A percentile compares a stretch with the other conserved stretches of the same genome.
These are phyloP conservation scores for Phytophthora pisi DNA, from an alignment of 352 stramenopile genomes.

Conservation along the genomic window DNA sequence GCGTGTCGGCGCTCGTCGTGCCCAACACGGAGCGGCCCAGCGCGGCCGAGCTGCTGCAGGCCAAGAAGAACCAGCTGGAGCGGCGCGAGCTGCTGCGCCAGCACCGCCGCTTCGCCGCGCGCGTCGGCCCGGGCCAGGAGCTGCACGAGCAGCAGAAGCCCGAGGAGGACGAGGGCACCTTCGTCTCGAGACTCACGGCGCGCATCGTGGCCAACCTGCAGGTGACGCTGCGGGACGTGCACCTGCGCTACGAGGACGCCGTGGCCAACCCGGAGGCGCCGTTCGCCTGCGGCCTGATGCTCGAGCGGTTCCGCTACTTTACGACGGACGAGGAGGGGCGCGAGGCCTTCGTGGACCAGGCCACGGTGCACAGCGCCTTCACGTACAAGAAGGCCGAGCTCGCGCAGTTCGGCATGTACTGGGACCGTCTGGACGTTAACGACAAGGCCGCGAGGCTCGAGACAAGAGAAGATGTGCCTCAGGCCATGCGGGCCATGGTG, in stretches of 20 bases:
- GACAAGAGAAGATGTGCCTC: conserved; percentile 33
- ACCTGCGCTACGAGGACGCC: conserved; percentile 80
- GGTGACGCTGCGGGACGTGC: conserved; percentile 73
- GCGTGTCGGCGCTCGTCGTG: conserved; percentile 69
- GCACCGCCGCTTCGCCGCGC: conserved; percentile 63
- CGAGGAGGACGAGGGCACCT: conserved; percentile 76
- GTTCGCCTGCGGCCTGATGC: conserved; percentile 77
- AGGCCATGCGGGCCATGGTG: conserved; percentile 62
- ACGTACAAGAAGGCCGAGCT: conserved; percentile 71
- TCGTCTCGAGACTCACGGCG: conserved; percentile 74
- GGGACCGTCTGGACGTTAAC: conserved; percentile 55
- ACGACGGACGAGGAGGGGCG: conserved; percentile 72
- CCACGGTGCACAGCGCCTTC: conserved; percentile 41
- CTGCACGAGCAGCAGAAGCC: conserved; percentile 21
- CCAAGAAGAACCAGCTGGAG: conserved; percentile 68
- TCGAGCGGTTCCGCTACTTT: conserved; percentile 70
- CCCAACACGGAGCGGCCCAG: conserved; percentile 64
- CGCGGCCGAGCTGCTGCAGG: conserved; percentile 55
- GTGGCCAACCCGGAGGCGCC: conserved; percentile 63
- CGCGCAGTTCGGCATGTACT: conserved; percentile 62
- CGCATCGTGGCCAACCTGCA: conserved; percentile 85
- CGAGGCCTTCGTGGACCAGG: conserved; percentile 75
- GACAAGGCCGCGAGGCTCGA: conserved; percentile 42
- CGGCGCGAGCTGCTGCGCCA: conserved; percentile 72
- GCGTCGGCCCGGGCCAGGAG: conserved; percentile 31